These are phyloP conservation scores for Galeopsis tetrahit DNA, from an alignment of 257 asterid genomes.

Conservation along the genomic window DNA sequence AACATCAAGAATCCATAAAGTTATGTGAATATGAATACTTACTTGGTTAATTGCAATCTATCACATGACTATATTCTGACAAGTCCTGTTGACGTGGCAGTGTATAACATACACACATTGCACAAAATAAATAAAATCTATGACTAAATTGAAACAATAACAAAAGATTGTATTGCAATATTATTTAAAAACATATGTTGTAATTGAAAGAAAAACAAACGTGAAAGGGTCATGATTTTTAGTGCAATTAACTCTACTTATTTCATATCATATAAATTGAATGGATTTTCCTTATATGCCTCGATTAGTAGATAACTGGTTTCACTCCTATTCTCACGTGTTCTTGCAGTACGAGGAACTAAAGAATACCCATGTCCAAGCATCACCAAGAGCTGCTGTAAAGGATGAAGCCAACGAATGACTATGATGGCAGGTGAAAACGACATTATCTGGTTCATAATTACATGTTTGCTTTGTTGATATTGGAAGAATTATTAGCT, in stretches of 20 bases:
- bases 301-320: not conserved
- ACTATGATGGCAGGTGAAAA: conserved; percentile 21
- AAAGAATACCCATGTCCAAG: conserved; percentile 46
- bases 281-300: conserved; percentile 7
- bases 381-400: conserved; percentile 41
- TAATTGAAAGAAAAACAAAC: no score
- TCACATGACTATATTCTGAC: no score
- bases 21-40: not conserved
- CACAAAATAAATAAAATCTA: no score
- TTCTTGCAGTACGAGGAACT: conserved; percentile 67
- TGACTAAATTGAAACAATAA: no score
- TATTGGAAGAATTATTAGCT: not conserved
- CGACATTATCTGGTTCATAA: conserved; percentile 21
- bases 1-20: not conserved
- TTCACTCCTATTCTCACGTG: not conserved
- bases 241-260: no score
- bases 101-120: no score
- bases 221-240: no score
- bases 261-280: conserved; percentile 1
- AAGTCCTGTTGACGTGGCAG: no score
- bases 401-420: conserved; percentile 43
- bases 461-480: not conserved
- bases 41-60: not conserved
- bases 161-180: no score
- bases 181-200: no score